These are phyloP conservation scores for Coniochaeta sp. DNA, from an alignment of 2,329 filamentous ascomycete genomes.

Conservation along the genomic window DNA sequence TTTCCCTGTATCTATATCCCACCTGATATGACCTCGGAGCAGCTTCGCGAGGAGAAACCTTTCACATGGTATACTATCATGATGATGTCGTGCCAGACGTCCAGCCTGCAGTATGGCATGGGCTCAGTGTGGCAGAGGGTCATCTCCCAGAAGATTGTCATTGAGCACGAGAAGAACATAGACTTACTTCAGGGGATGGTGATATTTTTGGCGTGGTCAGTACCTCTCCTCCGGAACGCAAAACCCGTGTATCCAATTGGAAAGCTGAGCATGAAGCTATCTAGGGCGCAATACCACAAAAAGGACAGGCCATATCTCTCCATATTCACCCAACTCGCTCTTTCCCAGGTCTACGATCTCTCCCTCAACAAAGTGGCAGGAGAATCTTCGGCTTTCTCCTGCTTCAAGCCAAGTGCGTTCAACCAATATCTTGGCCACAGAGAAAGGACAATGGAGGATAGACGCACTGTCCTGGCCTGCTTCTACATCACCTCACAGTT, in stretches of 20 bases:
- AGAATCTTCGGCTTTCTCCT: slow-evolving; percentile 24
- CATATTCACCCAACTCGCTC: slow-evolving; percentile 33
- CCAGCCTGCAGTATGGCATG: slow-evolving; percentile 29
- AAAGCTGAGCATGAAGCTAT: neutral
- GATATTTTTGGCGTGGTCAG: slow-evolving; percentile 35
- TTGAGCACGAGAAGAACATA: slow-evolving; percentile 40
- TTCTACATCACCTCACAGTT: slow-evolving; percentile 33
- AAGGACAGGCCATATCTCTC: slow-evolving; percentile 34
- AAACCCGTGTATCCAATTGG: neutral
- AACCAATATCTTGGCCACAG: slow-evolving; percentile 11
- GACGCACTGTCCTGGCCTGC: slow-evolving; percentile 38
- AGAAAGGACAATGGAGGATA: slow-evolving; percentile 39
- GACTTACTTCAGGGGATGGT: slow-evolving; percentile 47
- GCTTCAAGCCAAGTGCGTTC: slow-evolving; percentile 19
- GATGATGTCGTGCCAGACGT: slow-evolving; percentile 35
- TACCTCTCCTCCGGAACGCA: neutral
- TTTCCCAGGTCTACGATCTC: slow-evolving; percentile 37
- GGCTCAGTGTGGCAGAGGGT: slow-evolving; percentile 33
- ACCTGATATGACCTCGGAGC: slow-evolving; percentile 24
- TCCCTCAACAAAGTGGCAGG: slow-evolving; percentile 30
- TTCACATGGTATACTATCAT: slow-evolving; percentile 46
- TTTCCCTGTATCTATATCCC: slow-evolving; percentile 38
- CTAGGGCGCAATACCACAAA: slow-evolving; percentile 31
- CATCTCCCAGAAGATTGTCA: slow-evolving; percentile 36
- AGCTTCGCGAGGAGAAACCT: slow-evolving; percentile 32